Percentiles rank a stretch among this genome's conserved stretches.
These are phyloP conservation scores for Microcyclosporella mali DNA, from an alignment of 2,329 filamentous ascomycete species.

Conservation along the genomic window DNA sequence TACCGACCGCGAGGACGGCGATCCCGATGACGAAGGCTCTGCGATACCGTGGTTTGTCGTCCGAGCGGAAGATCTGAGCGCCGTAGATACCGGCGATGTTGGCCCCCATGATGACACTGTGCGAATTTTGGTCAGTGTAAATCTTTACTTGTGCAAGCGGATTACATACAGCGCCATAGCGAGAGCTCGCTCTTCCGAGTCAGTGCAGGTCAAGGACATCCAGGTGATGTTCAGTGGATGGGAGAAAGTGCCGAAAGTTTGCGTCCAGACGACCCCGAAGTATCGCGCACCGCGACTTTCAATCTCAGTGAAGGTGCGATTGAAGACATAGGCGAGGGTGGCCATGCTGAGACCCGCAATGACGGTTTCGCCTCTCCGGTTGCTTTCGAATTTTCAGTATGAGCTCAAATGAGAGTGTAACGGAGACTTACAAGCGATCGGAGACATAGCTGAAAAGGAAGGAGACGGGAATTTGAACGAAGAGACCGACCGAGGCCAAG, in stretches of 20 bases:
- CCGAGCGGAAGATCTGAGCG: conserved; percentile 52
- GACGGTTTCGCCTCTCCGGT: conserved; percentile 49
- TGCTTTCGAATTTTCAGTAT: conserved; percentile 24
- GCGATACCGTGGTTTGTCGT: conserved; percentile 48
- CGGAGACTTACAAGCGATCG: conserved; percentile 44
- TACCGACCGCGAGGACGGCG: conserved; percentile 40
- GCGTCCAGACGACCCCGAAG: conserved; percentile 53
- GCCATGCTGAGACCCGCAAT: conserved; percentile 45
- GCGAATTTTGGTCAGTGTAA: conserved; percentile 24
- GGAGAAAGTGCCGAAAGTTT: conserved; percentile 50
- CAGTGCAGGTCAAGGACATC: conserved; percentile 51
- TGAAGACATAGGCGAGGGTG: conserved; percentile 49
- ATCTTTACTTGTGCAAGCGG: too few relatives aligned
- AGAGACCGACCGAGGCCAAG: conserved; percentile 31
- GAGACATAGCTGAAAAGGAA: conserved; percentile 49
- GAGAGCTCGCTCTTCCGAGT: conserved; percentile 53
- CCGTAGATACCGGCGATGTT: conserved; percentile 58
- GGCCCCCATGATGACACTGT: conserved; percentile 52
- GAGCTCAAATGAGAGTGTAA: too few relatives aligned
- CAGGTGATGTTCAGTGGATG: conserved; percentile 56
- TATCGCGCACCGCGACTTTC: conserved; percentile 41
- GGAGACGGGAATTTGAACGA: conserved; percentile 43
- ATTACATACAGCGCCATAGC: conserved; percentile 48
- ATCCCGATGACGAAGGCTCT: conserved; percentile 46
- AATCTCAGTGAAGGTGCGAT: conserved; percentile 47